Base-by-base conservation (phyloP, 148 eudicot genomes). In the Vaccinium darrowii region DNA sequence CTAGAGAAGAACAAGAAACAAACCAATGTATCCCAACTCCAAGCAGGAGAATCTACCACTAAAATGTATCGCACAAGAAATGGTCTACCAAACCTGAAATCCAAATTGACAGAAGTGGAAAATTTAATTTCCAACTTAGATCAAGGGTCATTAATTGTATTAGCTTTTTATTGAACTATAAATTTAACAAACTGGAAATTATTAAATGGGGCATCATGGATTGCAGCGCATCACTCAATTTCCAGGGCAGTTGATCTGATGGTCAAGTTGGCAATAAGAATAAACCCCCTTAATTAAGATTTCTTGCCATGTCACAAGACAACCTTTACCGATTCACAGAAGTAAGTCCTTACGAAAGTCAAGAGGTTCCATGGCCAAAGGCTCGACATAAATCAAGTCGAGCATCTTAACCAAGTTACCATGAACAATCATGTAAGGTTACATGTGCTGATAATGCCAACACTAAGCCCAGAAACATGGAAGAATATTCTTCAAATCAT, bases 401-500 rank as follows among this genome's bases (percentile, higher is more conserved):
- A 57, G 53, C 7, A 80, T 60, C 71, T 33, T 79, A 7, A 39
- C 4, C 13, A 72, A 58, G 16, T 58, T 56, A 80, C 71, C 27
- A 36, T 19, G 72, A 27, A 49, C 13, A 14, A 79, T 56, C 51
- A 53, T 14, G 43, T 57, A 79, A 18, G 71, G 5, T 7, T 25
- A 10, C 25, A 25, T 67, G 16, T 63, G 30, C 69, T 30, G 23
- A 54, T 27, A 56, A 8, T 36, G 51, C 71, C 51, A 33, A 19
- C 71, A 80, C 30, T 8, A 57, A 33, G 23, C 50, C 72, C 47
- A 58, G 7, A 60, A 58, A 21, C 9, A 30, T 18, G 18, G 52
- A 83, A 72, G 13, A 51, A 10, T 36, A 53, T 23, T 18, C 82
- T 69, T 15, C 52, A 69, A 82, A 74, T 23, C 92, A 77, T 94